These are phyloP conservation scores for Leccinum disarticulatum DNA, from an alignment of 768 basidiomycete species.

Conservation along the genomic window DNA sequence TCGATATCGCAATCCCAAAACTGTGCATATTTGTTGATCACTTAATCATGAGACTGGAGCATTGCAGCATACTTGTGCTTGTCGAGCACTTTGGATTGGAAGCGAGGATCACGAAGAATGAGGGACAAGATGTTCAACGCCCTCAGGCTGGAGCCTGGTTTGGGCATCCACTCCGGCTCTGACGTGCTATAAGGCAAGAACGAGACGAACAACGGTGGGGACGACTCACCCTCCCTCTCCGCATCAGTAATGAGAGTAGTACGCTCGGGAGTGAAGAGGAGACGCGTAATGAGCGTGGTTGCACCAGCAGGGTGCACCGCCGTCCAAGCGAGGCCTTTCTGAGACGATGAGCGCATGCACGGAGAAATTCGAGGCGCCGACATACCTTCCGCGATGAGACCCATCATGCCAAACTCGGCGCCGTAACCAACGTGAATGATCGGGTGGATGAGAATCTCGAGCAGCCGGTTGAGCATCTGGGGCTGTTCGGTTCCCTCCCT, in stretches of 20 bases:
- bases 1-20: constrained; percentile 46
- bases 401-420: constrained; percentile 61
- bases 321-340: too few relatives aligned
- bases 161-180: constrained; percentile 34
- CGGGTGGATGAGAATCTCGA: constrained; percentile 63
- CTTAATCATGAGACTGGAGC: constrained; percentile 38
- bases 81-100: constrained; percentile 28
- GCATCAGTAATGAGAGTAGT: constrained; percentile 22
- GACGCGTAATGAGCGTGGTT: constrained; percentile 36
- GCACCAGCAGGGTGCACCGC: constrained; percentile 47
- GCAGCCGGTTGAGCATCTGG: constrained; percentile 57
- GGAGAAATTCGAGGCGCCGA: too few relatives aligned
- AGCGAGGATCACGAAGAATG: constrained; percentile 51
- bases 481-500: constrained; percentile 39
- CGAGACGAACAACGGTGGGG: background rate
- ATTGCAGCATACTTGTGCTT: constrained; percentile 37
- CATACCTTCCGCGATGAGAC: constrained; percentile 51
- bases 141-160: constrained; percentile 33
- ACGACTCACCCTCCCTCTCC: constrained; percentile 18
- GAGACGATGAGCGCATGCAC: too few relatives aligned
- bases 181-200: background rate
- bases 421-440: constrained; percentile 66
- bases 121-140: constrained; percentile 55
- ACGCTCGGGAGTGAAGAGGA: constrained; percentile 26
- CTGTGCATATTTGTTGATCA: constrained; percentile 43